Percentiles rank a stretch among this genome's conserved stretches.
Evolutionary conservation across 768 basidiomycete species (phyloP).

Genomic region (Gymnopilus dilepis): DNA sequence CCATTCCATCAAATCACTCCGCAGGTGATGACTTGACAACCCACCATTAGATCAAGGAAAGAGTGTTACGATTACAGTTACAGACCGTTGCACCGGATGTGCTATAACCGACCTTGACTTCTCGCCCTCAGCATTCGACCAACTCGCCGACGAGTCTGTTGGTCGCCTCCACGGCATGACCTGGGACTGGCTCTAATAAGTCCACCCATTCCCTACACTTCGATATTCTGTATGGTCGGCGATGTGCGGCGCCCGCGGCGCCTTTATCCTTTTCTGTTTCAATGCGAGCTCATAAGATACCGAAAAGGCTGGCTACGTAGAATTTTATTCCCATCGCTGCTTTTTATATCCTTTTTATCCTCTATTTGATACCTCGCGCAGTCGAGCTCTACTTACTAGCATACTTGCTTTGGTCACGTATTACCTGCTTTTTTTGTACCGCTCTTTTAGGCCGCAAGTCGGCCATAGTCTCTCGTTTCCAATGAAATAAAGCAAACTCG

Average conservation of each 20-base stretch:
- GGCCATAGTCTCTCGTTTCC: slow-evolving; percentile 16
- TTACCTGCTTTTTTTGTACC: slow-evolving; percentile 20
- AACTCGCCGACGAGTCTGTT: slow-evolving; percentile 44
- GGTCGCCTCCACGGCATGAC: slow-evolving; percentile 58
- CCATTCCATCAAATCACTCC: slow-evolving; percentile 4
- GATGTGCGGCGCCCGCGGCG: slow-evolving; percentile 35
- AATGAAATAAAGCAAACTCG: slow-evolving; percentile 17
- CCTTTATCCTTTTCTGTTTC: slow-evolving; percentile 24
- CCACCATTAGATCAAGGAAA: slow-evolving; percentile 54
- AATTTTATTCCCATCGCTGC: slow-evolving; percentile 23
- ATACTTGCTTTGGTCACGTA: slow-evolving; percentile 45
- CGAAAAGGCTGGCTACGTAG: slow-evolving; percentile 26
- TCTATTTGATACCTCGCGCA: slow-evolving; percentile 18
- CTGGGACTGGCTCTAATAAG: slow-evolving; percentile 54
- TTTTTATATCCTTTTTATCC: slow-evolving; percentile 23
- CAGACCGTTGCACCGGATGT: slow-evolving; percentile 71
- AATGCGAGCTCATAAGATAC: slow-evolving; percentile 24
- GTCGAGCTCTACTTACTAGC: slow-evolving; percentile 28
- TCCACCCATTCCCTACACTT: slow-evolving; percentile 10
- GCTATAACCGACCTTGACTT: slow-evolving; percentile 60
- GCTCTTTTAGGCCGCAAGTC: slow-evolving; percentile 18
- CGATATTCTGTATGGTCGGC: slow-evolving; percentile 20
- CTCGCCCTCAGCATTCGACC: slow-evolving; percentile 59
- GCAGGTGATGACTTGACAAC: slow-evolving; percentile 1
- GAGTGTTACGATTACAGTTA: slow-evolving; percentile 50